phyloP scores from a whole-genome alignment of 164 flowering plant species.

The Akebia trifoliata region DNA sequence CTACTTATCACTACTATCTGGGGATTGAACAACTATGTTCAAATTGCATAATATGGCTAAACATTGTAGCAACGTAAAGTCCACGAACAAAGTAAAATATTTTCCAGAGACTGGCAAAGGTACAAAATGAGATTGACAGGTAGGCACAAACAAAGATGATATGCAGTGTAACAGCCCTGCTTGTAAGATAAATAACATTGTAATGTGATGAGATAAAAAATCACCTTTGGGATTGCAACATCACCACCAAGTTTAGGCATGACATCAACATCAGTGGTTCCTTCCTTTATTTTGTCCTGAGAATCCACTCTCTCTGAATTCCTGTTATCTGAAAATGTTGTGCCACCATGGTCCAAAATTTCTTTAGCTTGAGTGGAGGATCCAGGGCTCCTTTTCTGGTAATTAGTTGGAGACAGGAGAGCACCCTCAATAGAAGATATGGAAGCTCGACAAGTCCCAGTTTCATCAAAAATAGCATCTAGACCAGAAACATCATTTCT shows the following conservation, averaged over 20 bases:
- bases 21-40: no score
- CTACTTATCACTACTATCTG: no score
- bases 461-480: conserved; percentile 22
- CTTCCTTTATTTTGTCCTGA: conserved; percentile 13
- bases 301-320: conserved; percentile 6
- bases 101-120: no score
- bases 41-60: no score
- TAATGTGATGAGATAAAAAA: background rate
- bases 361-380: conserved; percentile 28
- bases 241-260: conserved; percentile 9
- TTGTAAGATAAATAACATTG: background rate
- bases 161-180: background rate
- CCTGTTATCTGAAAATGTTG: conserved; percentile 4
- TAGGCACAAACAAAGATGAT: no score
- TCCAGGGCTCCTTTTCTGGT: conserved; percentile 8
- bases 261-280: conserved; percentile 7
- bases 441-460: conserved; percentile 15
- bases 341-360: conserved; percentile 19
- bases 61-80: no score
- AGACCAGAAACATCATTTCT: conserved; percentile 37
- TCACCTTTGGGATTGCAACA: conserved; percentile 12
- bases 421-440: conserved; percentile 17
- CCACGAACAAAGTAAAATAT: no score
- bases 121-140: no score
- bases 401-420: conserved; percentile 20